Evolutionary conservation across 208 protist species (phyloP), one percentile per base, ranked within the genome.

Genomic region (Blastocrithidia nonstop): DNA sequence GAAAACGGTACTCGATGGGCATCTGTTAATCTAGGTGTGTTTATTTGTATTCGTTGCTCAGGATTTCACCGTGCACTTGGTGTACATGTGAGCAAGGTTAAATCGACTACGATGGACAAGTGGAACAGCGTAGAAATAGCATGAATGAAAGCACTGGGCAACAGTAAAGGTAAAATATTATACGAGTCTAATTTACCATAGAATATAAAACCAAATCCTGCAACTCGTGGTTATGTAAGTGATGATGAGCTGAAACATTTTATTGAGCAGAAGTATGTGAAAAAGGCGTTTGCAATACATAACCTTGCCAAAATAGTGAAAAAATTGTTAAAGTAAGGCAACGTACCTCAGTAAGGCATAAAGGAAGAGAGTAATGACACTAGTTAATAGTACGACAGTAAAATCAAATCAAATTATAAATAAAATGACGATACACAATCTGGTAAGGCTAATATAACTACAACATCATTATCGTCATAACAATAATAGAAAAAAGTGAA

Each of bases 51-150:
- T 21, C 71, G 88, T 35, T 97, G 94, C 64, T 68, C 87, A 1
- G 91, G 91, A 20, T 76, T 96, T 21, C 94, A 97, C 55, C 80
- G 94, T 48, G 82, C 72, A 6, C 61, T 97, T 4, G 94, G 94
- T 21, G 69, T 82, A 17, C 88, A 96, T 63, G 53, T 96, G 21
- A 92, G 80, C 6, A 95, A 96, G 54, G 78, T 97, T 9, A 92
- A 92, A 39, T 95, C 83, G 6, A 79, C 88, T 5, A 95, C 71
- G 45, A 88, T 97, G 61, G 95, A 98, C 56, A 71, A 68, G 24
- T 93, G 83, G 83, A 53, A 29, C 17, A 27, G 38, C 6, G 43
- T 61, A 13, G 78, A 93, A 50, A 64, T 87, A 35, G 46, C 22
- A 15, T 35, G 88, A 22, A 87, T 88, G 78, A 65, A 65, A 32